Conservation (phyloP, 495 filamentous ascomycete genomes). For the Aspergillus conjunctus region DNA sequence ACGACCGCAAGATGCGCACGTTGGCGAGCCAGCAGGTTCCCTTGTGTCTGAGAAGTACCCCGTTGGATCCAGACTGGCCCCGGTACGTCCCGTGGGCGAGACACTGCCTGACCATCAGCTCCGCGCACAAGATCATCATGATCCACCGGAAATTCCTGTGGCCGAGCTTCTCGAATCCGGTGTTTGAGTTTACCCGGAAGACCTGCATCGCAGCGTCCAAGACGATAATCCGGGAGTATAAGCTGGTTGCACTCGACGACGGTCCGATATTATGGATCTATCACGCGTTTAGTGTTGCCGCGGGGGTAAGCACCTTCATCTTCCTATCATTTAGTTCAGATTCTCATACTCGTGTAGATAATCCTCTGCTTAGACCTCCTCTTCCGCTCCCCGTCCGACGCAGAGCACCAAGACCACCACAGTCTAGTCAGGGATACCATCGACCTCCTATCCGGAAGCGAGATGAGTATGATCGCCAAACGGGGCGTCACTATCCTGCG, state of each 20-base stretch:
- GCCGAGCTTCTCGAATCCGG: slow-evolving; percentile 43
- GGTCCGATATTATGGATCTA: slow-evolving; percentile 14
- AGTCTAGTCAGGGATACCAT: slow-evolving; percentile 5
- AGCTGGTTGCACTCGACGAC: slow-evolving; percentile 13
- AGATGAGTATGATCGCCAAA: slow-evolving; percentile 11
- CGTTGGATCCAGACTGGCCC: slow-evolving; percentile 32
- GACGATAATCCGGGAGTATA: slow-evolving; percentile 48
- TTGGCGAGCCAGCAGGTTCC: slow-evolving; percentile 24
- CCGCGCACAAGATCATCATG: slow-evolving; percentile 57
- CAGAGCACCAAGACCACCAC: slow-evolving; percentile 9
- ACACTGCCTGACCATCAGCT: slow-evolving; percentile 44
- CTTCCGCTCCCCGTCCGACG: slow-evolving; percentile 1
- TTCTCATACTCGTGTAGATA: background rate
- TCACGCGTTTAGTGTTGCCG: slow-evolving; percentile 10
- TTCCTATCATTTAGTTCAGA: background rate
- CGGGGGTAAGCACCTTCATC: background rate
- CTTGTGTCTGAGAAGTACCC: slow-evolving; percentile 25
- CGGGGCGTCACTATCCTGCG: slow-evolving; percentile 9
- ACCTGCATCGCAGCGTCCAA: slow-evolving; percentile 49
- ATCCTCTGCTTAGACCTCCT: slow-evolving; percentile 12
- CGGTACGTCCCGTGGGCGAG: slow-evolving; percentile 45
- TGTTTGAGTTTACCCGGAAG: slow-evolving; percentile 43
- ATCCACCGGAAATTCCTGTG: slow-evolving; percentile 52
- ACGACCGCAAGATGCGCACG: slow-evolving; percentile 46
- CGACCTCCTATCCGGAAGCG: background rate